A percentile compares a stretch with the other conserved stretches of the same genome.
phyloP scores from a whole-genome alignment of 2,329 filamentous ascomycete genomes.

The Colletotrichum musicola region DNA sequence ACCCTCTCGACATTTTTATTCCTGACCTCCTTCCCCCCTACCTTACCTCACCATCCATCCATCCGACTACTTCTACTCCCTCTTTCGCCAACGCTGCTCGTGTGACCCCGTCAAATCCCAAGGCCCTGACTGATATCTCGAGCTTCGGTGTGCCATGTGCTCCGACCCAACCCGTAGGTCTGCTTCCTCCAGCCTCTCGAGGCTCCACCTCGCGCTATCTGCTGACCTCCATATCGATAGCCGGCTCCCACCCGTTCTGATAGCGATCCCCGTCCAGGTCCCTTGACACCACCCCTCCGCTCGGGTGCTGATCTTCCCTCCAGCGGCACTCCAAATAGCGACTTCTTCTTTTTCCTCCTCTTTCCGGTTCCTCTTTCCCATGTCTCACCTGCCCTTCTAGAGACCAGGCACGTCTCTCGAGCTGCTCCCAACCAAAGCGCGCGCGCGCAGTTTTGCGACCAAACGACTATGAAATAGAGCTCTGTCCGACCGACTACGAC shows the following conservation, averaged over 20 bases:
- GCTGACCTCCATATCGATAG: constrained; percentile 39
- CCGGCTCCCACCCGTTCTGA: constrained; percentile 33
- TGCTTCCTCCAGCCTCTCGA: constrained; percentile 30
- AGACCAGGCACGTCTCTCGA: constrained; percentile 1
- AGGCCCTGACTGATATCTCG: constrained; percentile 36
- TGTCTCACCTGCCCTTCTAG: constrained; percentile 28
- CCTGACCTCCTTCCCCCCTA: constrained; percentile 4
- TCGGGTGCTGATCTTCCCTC: constrained; percentile 11
- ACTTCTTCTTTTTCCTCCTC: constrained; percentile 21
- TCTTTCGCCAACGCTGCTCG: constrained; percentile 14
- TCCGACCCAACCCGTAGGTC: constrained; percentile 33
- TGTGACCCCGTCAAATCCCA: constrained; percentile 27
- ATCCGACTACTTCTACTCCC: neutral
- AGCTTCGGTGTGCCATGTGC: constrained; percentile 37
- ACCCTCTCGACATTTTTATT: neutral
- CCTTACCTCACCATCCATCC: too few species aligned
- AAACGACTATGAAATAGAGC: constrained; percentile 34
- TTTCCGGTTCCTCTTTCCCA: constrained; percentile 17
- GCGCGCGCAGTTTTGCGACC: neutral
- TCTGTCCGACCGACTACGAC: constrained; percentile 12
- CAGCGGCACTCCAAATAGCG: constrained; percentile 15
- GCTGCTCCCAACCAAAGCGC: neutral
- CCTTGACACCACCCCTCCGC: constrained; percentile 20
- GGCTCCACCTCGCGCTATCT: constrained; percentile 35
- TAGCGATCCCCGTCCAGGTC: constrained; percentile 32